These are phyloP conservation scores for Vanilla planifolia DNA, from an alignment of 106 monocot species.

Conservation along the genomic window DNA sequence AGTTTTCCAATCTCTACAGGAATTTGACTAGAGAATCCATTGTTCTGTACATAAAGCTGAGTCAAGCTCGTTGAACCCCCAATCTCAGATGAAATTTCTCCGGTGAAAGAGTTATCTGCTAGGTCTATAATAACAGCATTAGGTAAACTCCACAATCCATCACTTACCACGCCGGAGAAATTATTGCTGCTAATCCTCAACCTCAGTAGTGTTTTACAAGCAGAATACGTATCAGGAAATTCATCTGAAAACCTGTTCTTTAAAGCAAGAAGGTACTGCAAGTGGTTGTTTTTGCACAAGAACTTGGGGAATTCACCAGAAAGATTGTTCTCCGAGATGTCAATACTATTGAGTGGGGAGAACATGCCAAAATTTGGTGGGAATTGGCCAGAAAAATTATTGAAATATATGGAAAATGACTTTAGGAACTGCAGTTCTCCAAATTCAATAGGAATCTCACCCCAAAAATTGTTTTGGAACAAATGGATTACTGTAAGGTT, in stretches of 20 bases:
- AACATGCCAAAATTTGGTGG: constrained; percentile 57
- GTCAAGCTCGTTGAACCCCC: constrained; percentile 36
- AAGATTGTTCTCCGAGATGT: constrained; percentile 84
- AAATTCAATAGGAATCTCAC: constrained; percentile 54
- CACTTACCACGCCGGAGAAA: constrained; percentile 41
- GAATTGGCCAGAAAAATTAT: constrained; percentile 62
- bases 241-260: constrained; percentile 71
- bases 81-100: constrained; percentile 47
- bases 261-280: constrained; percentile 59
- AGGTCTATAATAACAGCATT: constrained; percentile 55
- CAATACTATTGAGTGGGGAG: constrained; percentile 59
- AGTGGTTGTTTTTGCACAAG: constrained; percentile 51
- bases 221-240: constrained; percentile 52
- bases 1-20: constrained; percentile 52
- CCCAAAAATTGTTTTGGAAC: constrained; percentile 55
- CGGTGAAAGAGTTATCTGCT: constrained; percentile 52
- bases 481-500: constrained; percentile 58
- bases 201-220: constrained; percentile 54
- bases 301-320: constrained; percentile 60
- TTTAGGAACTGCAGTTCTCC: constrained; percentile 39
- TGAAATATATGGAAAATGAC: constrained; percentile 64
- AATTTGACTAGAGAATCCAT: constrained; percentile 52
- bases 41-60: constrained; percentile 59
- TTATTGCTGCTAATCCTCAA: constrained; percentile 63
- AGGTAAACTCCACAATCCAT: constrained; percentile 67